Evolutionary conservation across 805 yeast genomes (phyloP).

Genomic region (Kluyveromyces lactis): DNA sequence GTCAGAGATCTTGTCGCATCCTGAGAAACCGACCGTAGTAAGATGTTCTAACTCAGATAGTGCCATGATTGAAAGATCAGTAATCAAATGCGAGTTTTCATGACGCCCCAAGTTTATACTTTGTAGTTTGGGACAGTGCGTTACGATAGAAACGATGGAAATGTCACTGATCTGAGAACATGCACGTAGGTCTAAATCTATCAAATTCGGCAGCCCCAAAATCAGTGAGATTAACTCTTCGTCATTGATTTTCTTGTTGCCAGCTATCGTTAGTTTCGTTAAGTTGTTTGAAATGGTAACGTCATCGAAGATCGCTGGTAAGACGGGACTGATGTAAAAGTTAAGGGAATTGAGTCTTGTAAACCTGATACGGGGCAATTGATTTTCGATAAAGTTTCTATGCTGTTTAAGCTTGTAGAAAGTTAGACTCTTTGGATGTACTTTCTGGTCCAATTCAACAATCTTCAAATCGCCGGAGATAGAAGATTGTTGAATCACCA

Average conservation of each 20-base stretch:
- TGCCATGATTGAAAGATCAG: conserved; percentile 58
- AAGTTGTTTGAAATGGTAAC: conserved; percentile 34
- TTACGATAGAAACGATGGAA: conserved; percentile 62
- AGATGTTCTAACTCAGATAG: conserved; percentile 50
- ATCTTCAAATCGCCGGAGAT: background rate
- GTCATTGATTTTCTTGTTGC: conserved; percentile 57
- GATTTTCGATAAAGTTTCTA: conserved; percentile 31
- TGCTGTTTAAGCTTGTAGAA: conserved; percentile 2
- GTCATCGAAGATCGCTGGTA: conserved; percentile 47
- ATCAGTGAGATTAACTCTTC: conserved; percentile 45
- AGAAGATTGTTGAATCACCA: background rate
- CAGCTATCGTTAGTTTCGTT: conserved; percentile 52
- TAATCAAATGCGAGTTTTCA: conserved; percentile 52
- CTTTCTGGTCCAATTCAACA: conserved; percentile 1
- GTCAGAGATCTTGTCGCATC: conserved; percentile 67
- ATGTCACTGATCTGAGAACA: conserved; percentile 72
- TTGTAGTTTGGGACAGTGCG: conserved; percentile 46
- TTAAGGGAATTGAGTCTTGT: conserved; percentile 37
- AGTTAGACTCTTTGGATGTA: background rate
- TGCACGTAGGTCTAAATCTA: conserved; percentile 69
- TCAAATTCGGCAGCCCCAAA: conserved; percentile 47
- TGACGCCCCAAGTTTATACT: conserved; percentile 78
- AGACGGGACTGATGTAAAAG: conserved; percentile 71
- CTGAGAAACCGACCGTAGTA: conserved; percentile 79
- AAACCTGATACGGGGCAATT: conserved; percentile 36